phyloP scores from a whole-genome alignment of 2,329 filamentous ascomycete genomes.

The Pseudogymnoascus sp. region DNA sequence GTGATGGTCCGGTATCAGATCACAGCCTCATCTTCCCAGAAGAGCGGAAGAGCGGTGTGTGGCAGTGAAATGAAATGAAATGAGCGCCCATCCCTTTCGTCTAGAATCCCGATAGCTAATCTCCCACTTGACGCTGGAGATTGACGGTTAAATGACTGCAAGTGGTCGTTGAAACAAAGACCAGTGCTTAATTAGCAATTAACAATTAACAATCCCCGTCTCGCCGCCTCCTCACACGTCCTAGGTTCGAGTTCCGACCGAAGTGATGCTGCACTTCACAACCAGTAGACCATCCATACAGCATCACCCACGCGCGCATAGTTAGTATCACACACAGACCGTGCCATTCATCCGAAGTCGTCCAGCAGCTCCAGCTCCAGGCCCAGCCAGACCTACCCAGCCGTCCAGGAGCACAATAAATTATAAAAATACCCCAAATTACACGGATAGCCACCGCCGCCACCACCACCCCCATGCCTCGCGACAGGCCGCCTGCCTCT shows the following conservation, averaged over 20 bases:
- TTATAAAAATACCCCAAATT: not conserved
- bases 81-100: not conserved
- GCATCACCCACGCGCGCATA: not conserved
- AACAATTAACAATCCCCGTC: not conserved
- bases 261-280: not conserved
- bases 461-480: not conserved
- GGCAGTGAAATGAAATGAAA: not conserved
- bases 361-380: not conserved
- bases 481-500: too few relatives aligned
- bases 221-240: not conserved
- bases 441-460: not conserved
- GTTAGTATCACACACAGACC: not conserved
- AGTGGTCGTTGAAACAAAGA: conserved; percentile 1
- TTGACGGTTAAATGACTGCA: not conserved
- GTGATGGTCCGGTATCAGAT: conserved; percentile 1
- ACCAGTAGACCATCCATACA: not conserved
- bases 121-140: not conserved
- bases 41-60: conserved; percentile 2
- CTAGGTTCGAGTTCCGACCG: not conserved
- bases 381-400: not conserved
- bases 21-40: not conserved
- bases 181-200: not conserved
- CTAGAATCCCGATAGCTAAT: not conserved
- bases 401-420: not conserved
- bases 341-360: not conserved